Percentiles rank a stretch among this genome's conserved stretches.
These are phyloP conservation scores for Cupressus sempervirens DNA, from an alignment of 75 land plant species.

Conservation along the genomic window DNA sequence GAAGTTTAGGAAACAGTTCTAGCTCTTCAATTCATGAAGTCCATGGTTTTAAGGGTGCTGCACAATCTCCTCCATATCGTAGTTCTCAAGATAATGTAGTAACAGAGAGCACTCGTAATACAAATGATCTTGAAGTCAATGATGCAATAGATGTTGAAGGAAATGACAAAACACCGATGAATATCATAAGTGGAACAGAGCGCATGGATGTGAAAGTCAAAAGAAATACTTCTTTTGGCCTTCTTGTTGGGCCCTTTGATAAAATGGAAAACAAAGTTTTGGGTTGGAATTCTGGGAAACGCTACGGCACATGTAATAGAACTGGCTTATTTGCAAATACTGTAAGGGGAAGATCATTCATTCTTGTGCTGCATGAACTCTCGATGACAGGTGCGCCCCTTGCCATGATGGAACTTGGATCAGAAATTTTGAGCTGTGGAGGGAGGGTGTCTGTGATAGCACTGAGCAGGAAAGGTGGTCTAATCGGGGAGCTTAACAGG, in stretches of 20 bases:
- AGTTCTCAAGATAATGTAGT: neutral
- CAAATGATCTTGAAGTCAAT: neutral
- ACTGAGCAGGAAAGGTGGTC: constrained; percentile 80
- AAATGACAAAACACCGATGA: neutral
- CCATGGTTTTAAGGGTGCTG: neutral
- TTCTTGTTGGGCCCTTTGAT: constrained; percentile 87
- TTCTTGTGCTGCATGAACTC: constrained; percentile 86
- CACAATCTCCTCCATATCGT: neutral
- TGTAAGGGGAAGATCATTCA: constrained; percentile 64
- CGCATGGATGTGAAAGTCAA: constrained; percentile 25
- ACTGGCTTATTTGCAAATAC: constrained; percentile 54
- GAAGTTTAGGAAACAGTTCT: neutral
- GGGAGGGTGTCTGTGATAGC: constrained; percentile 75
- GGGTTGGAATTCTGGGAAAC: constrained; percentile 45
- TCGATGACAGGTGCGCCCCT: constrained; percentile 98
- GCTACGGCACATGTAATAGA: constrained; percentile 52
- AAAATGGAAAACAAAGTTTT: constrained; percentile 52
- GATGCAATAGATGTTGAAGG: neutral
- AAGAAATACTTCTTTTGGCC: constrained; percentile 54
- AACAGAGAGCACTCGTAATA: neutral
- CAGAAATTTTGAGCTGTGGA: constrained; percentile 86
- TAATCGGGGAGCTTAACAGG: constrained; percentile 62
- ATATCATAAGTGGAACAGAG: constrained; percentile 14
- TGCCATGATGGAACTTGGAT: constrained; percentile 94
- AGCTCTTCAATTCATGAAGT: neutral